phyloP scores from a whole-genome alignment of 495 filamentous ascomycete species.

The Aspergillus nanangensis region DNA sequence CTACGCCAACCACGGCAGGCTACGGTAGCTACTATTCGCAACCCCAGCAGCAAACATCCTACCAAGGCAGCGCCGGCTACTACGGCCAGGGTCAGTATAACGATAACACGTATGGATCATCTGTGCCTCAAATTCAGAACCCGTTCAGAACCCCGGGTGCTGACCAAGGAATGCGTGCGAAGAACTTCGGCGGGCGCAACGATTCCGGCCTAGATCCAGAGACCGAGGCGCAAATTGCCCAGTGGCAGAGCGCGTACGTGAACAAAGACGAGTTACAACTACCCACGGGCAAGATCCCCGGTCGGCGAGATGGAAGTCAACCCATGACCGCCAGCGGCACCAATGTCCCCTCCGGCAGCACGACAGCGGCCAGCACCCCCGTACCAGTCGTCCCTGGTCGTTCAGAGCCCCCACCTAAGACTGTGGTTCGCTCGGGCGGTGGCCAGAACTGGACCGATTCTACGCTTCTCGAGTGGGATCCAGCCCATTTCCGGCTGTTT shows the following conservation, averaged over 20 bases:
- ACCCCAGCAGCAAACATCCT: constrained; percentile 32
- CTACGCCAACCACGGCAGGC: constrained; percentile 25
- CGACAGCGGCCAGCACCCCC: constrained; percentile 24
- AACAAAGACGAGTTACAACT: constrained; percentile 43
- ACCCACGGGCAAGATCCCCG: constrained; percentile 20
- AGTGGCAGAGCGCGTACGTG: constrained; percentile 93
- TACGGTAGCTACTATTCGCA: constrained; percentile 36
- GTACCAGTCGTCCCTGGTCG: constrained; percentile 35
- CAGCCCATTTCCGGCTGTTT: constrained; percentile 88
- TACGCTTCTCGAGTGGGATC: constrained; percentile 91
- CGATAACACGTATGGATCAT: constrained; percentile 47
- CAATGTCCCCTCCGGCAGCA: constrained; percentile 38
- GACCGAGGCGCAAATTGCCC: constrained; percentile 87
- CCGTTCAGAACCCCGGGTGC: constrained; percentile 68
- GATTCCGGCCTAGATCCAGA: constrained; percentile 69
- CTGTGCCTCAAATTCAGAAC: constrained; percentile 75
- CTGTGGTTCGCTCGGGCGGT: constrained; percentile 81
- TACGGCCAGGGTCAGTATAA: constrained; percentile 49
- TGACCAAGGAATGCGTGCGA: constrained; percentile 26
- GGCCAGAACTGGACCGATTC: constrained; percentile 87
- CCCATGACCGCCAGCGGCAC: constrained; percentile 28
- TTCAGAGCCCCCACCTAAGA: constrained; percentile 51
- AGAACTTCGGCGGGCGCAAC: constrained; percentile 35
- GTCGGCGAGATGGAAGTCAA: constrained; percentile 14
- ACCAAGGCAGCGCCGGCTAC: constrained; percentile 43